Base-by-base conservation (phyloP, 495 filamentous ascomycete species). In the Aspergillus sclerotiicarbonarius region DNA sequence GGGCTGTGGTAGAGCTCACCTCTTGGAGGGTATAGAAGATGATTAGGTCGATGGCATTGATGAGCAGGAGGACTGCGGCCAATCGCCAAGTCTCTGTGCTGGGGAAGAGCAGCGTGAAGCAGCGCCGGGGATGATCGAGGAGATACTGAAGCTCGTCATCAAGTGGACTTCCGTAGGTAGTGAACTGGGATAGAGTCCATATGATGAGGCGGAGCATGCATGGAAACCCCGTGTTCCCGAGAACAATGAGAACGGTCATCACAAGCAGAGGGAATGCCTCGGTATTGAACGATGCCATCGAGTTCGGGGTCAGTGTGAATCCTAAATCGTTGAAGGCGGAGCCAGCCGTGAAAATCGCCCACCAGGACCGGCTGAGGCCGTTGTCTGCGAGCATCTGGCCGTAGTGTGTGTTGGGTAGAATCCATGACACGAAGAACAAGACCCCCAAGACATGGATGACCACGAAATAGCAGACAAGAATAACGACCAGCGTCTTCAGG, bases 211-310 rank as follows among this genome's bases (percentile, higher is more conserved):
- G 86, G 21, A 96, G 80, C 84, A 92, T 88, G 65, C 91, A 86
- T 6, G 91, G 91, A 55, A 94, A 96, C 4, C 88, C 91, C 0
- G 91, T 96, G 61, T 96, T 96, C 39, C 91, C 91, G 53, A 91
- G 84, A 41, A 95, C 80, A 63, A 95, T 90, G 19, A 96, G 79
- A 61, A 90, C 90, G 13, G 78, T 82, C 65, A 90, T 84, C 44
- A 92, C 59, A 2, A 94, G 62, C 30, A 96, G 75, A 2, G 88
- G 85, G 47, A 86, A 83, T 0, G 82, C 73, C 9, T 88, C 87
- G 8, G 72, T 83, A 57, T 87, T 80, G 67, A 96, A 94, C 0
- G 90, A 90, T 51, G 83, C 82, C 87, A 95, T 92, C 39, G 88
- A 92, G 72, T 96, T 87, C 0, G 91, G 88, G 0, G 89, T 95